Evolutionary conservation across 2,329 filamentous ascomycete species (phyloP), one percentile per base, ranked within the genome.

Genomic region (Arthrobotrys sinensis): DNA sequence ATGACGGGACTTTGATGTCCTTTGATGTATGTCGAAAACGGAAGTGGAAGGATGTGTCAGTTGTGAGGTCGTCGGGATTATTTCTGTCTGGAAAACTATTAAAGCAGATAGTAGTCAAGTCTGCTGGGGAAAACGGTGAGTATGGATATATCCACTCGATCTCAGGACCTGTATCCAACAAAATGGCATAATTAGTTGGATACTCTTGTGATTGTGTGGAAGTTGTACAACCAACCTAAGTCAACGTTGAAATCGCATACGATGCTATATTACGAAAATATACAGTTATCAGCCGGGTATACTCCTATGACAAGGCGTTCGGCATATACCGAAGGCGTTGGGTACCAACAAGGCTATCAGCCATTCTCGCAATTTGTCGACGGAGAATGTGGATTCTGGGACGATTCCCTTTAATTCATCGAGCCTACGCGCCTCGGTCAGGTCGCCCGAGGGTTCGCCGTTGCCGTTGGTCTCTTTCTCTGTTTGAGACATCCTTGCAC

Each of bases 241-340:
- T 82, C 81, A 67, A 82, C 80, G 77, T 82, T 82, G 79, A 82
- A 82, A 60, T 82, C 81, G 52, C 81, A 82, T 43, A 82, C 81
- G 52, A 82, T 75, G 70, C 81, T 82, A 40, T 28, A 69, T 53
- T 50, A 19, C 14, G 21, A 19, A 45, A 36, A 34, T 34, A 21
- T 24, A 40, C 3, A 66, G 66, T 14, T n/a, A 52, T 66, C 63
- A 69, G 53, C 19, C 16, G n/a, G 10, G 68, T 55, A 57, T 60
- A 48, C 45, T 28, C 36, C 32, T 38, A 6, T 12, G n/a, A 53
- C 2, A 72, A 19, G 14, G 10, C 8, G 12, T n/a, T 32, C 36
- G 11, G 16, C n/a, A 12, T 38, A 21, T 65, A 8, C n/a, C 28
- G n/a, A 24, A n/a, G n/a, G n/a, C 36, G 24, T n/a, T 19, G 78